Conservation (phyloP, 345 rosid genomes). For the Brassica cretica region DNA sequence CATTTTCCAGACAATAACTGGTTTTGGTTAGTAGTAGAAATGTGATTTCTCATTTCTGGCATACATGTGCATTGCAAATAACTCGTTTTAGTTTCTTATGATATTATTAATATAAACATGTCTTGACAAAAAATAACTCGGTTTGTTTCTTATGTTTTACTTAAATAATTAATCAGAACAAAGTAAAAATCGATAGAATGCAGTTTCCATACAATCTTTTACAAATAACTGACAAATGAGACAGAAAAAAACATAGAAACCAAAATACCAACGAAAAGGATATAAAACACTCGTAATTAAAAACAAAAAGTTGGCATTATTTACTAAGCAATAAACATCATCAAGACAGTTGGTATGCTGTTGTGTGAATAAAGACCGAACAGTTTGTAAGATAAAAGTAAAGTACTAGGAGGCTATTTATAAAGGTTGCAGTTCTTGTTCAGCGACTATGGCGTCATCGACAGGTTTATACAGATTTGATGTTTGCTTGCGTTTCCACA, state of each 20-base stretch:
- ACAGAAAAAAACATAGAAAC: background rate
- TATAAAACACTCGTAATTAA: background rate
- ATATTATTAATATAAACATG: background rate
- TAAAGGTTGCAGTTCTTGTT: conserved; percentile 68
- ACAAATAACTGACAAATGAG: background rate
- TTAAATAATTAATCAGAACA: background rate
- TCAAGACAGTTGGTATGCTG: background rate
- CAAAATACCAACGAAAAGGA: background rate
- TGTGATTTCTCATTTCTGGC: background rate
- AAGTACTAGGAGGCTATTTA: conserved; percentile 14
- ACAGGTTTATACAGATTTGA: conserved; percentile 58
- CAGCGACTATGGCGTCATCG: conserved; percentile 43
- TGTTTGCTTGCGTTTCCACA: conserved; percentile 49
- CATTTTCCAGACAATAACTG: background rate
- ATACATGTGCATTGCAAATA: background rate
- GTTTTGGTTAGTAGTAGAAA: background rate
- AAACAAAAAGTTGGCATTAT: conserved; percentile 28
- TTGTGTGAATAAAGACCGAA: conserved; percentile 19
- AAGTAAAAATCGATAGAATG: background rate
- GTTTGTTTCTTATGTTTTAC: background rate
- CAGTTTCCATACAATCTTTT: conserved; percentile 8
- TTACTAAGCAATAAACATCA: conserved; percentile 27
- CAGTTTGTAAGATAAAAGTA: background rate
- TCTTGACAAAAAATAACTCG: background rate
- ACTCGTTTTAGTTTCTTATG: background rate